A percentile compares a stretch with the other conserved stretches of the same genome.
Conservation (phyloP, 495 filamentous ascomycete species). For the Aspergillus carlsbadensis region DNA sequence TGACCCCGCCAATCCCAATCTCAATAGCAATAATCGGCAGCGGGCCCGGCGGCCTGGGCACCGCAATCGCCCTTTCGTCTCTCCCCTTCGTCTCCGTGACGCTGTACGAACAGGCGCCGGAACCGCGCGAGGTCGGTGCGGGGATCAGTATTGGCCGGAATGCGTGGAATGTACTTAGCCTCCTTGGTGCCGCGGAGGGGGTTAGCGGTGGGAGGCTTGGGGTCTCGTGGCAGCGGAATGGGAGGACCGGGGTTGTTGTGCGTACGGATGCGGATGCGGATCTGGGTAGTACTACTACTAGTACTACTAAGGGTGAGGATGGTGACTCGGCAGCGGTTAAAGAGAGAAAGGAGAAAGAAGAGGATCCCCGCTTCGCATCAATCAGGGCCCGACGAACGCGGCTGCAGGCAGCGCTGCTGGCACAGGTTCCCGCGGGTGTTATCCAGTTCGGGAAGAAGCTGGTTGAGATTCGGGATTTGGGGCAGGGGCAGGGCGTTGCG, state of each 20-base stretch:
- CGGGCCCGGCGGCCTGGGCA: constrained; percentile 47
- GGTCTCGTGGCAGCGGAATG: not conserved
- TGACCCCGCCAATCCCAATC: too few relatives aligned
- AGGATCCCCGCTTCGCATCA: not conserved
- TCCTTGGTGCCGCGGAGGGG: constrained; percentile 42
- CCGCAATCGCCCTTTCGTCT: constrained; percentile 47
- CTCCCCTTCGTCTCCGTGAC: constrained; percentile 42
- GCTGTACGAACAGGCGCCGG: constrained; percentile 46
- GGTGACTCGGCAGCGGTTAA: too few relatives aligned
- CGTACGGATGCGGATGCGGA: too few relatives aligned
- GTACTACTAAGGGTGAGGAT: too few relatives aligned
- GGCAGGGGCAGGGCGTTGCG: not conserved
- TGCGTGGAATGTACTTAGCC: constrained; percentile 44
- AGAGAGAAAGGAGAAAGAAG: not conserved
- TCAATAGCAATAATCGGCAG: constrained; percentile 41
- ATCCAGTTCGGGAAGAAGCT: constrained; percentile 3
- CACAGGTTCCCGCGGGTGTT: not conserved
- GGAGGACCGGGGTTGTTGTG: too few relatives aligned
- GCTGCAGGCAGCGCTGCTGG: not conserved
- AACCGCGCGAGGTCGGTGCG: constrained; percentile 47
- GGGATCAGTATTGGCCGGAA: constrained; percentile 40
- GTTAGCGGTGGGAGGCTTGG: constrained; percentile 27
- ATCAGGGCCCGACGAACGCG: not conserved
- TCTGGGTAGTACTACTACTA: too few relatives aligned
- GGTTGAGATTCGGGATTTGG: not conserved